phyloP scores from a whole-genome alignment of 2,329 filamentous ascomycete genomes.

The Trichoderma sp. region DNA sequence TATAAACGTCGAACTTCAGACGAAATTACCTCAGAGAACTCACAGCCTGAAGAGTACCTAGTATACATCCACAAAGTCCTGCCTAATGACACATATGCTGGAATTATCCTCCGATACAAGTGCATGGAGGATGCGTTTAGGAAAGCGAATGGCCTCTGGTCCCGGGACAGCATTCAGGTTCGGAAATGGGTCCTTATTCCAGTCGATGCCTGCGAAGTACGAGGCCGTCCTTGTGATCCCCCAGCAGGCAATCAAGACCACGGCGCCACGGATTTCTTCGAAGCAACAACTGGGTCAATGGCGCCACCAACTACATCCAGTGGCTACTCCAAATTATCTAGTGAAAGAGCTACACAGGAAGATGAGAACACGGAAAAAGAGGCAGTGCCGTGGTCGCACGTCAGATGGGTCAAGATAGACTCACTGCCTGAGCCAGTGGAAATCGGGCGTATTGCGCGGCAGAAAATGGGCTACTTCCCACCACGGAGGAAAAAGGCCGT shows the following conservation, averaged over 20 bases:
- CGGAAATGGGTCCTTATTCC: slow-evolving; percentile 81
- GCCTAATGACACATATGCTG: slow-evolving; percentile 82
- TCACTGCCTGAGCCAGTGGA: slow-evolving; percentile 70
- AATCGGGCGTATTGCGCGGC: slow-evolving; percentile 80
- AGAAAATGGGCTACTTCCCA: slow-evolving; percentile 86
- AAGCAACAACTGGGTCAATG: slow-evolving; percentile 14
- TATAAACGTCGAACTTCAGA: slow-evolving; percentile 71
- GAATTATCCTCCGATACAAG: slow-evolving; percentile 85
- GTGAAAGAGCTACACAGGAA: slow-evolving; percentile 20
- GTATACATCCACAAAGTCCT: slow-evolving; percentile 90
- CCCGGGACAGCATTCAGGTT: slow-evolving; percentile 84
- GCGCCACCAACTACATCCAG: not conserved
- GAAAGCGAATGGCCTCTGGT: slow-evolving; percentile 92
- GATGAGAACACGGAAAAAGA: slow-evolving; percentile 41
- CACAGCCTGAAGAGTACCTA: slow-evolving; percentile 71
- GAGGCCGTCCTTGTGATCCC: slow-evolving; percentile 67
- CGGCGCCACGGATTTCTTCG: slow-evolving; percentile 51
- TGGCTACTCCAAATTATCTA: slow-evolving; percentile 15
- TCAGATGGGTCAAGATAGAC: slow-evolving; percentile 84
- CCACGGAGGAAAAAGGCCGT: slow-evolving; percentile 82
- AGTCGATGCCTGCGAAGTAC: slow-evolving; percentile 84
- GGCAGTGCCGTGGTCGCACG: slow-evolving; percentile 79
- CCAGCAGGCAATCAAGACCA: slow-evolving; percentile 43
- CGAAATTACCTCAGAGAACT: slow-evolving; percentile 53
- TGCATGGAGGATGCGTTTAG: slow-evolving; percentile 81